phyloP scores from a whole-genome alignment of 1,284 basidiomycete genomes.

The Leccinum pallidistipes region DNA sequence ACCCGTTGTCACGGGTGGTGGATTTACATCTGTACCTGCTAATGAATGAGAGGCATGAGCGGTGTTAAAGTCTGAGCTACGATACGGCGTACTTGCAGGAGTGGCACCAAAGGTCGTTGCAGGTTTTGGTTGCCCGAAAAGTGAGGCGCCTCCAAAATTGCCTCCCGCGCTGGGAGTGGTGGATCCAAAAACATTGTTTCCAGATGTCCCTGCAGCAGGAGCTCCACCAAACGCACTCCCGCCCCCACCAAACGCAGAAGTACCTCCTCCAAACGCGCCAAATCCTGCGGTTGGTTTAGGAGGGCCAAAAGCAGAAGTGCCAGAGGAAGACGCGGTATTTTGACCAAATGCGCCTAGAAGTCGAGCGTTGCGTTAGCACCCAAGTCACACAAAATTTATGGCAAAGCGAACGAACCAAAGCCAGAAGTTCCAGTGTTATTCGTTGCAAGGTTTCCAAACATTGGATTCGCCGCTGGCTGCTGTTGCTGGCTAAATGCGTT shows the following conservation, averaged over 20 bases:
- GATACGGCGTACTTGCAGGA: slow-evolving; percentile 34
- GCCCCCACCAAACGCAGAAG: slow-evolving; percentile 41
- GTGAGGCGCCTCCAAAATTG: slow-evolving; percentile 41
- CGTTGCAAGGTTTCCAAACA: slow-evolving; percentile 65
- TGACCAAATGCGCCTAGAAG: slow-evolving; percentile 58
- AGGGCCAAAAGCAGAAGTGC: slow-evolving; percentile 56
- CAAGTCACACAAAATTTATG: slow-evolving; percentile 11
- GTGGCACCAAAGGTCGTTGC: slow-evolving; percentile 50
- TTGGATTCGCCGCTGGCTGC: slow-evolving; percentile 71
- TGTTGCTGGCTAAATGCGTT: slow-evolving; percentile 51
- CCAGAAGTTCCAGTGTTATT: slow-evolving; percentile 42
- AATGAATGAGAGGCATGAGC: slow-evolving; percentile 16
- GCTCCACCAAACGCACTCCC: slow-evolving; percentile 34
- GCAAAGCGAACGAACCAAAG: slow-evolving; percentile 54
- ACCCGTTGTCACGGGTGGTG: slow-evolving; percentile 60
- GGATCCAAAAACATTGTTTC: slow-evolving; percentile 47
- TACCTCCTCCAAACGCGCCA: slow-evolving; percentile 59
- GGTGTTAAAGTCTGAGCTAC: not conserved
- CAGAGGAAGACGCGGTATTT: slow-evolving; percentile 38
- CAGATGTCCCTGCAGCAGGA: slow-evolving; percentile 29
- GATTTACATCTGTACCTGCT: slow-evolving; percentile 36
- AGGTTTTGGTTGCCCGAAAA: slow-evolving; percentile 52
- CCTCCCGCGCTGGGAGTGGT: slow-evolving; percentile 34
- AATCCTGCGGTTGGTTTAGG: slow-evolving; percentile 69
- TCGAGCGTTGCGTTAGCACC: slow-evolving; percentile 15